Conservation (phyloP, 176 grass and related monocot species). For the Cenchrus fungigraminus region DNA sequence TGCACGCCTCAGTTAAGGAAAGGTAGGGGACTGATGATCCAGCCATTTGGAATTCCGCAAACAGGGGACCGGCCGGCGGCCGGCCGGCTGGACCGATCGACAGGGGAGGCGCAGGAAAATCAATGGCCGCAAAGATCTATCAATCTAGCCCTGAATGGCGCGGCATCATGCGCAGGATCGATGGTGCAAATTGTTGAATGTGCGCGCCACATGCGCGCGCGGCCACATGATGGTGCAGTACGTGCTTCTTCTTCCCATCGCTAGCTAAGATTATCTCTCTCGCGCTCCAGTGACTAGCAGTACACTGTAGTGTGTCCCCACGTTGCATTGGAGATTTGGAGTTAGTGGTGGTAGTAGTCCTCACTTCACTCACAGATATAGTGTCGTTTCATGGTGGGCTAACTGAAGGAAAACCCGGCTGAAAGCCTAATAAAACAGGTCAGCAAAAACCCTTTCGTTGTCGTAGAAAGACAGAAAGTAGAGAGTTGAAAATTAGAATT, state of each 20-base stretch:
- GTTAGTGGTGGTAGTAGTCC: no score
- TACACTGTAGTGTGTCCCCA: background rate
- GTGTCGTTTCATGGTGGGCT: no score
- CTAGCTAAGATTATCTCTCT: background rate
- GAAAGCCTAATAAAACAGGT: no score
- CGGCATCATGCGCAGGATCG: background rate
- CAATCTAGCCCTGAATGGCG: conserved; percentile 30
- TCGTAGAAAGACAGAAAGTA: background rate
- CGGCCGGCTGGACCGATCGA: background rate
- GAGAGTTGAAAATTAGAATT: background rate
- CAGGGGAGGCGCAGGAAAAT: background rate
- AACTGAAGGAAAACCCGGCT: no score
- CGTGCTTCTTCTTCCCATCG: background rate
- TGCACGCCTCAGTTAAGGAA: conserved; percentile 1
- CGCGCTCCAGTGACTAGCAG: conserved; percentile 2
- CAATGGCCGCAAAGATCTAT: background rate
- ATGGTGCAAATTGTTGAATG: conserved; percentile 4
- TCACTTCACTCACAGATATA: no score
- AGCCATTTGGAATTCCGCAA: conserved; percentile 21
- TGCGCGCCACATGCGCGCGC: conserved; percentile 16
- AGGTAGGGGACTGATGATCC: background rate
- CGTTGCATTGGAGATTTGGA: no score
- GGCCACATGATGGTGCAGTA: background rate
- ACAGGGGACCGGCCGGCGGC: conserved; percentile 3
- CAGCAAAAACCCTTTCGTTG: background rate